phyloP scores from a whole-genome alignment of 352 stramenopile genomes.

The Globisporangium camurandrum region DNA sequence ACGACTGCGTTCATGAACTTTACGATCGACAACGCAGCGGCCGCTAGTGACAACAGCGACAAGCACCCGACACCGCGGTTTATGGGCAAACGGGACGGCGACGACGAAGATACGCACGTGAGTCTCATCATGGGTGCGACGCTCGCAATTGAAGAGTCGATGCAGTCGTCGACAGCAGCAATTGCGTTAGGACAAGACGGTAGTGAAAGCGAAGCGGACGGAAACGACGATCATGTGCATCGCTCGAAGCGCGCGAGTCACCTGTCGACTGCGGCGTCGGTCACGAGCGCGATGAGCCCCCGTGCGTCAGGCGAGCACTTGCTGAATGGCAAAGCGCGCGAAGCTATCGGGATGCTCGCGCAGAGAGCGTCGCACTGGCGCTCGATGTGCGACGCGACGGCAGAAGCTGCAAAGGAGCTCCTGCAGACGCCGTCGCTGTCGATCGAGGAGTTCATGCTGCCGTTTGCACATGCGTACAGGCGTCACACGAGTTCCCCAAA shows the following conservation, averaged over 20 bases:
- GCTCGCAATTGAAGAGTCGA: constrained; percentile 58
- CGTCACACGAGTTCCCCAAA: constrained; percentile 8
- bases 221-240: neutral
- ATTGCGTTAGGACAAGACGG: neutral
- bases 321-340: constrained; percentile 11
- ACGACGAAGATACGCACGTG: constrained; percentile 64
- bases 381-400: constrained; percentile 47
- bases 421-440: constrained; percentile 27
- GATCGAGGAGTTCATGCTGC: constrained; percentile 37
- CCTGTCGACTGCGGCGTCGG: neutral
- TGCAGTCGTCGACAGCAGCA: constrained; percentile 4
- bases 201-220: neutral
- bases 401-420: constrained; percentile 55
- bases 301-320: too few species aligned
- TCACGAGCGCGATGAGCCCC: constrained; percentile 8
- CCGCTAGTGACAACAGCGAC: too few species aligned
- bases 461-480: constrained; percentile 14
- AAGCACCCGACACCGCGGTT: constrained; percentile 25
- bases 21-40: constrained; percentile 41
- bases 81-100: constrained; percentile 49
- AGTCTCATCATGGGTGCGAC: constrained; percentile 79
- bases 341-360: constrained; percentile 17
- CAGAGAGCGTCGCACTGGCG: constrained; percentile 34
- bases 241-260: constrained; percentile 4
- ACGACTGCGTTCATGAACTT: constrained; percentile 84